phyloP scores from a whole-genome alignment of 1,139 yeast genomes.

The Nakaseomyces nivariensis region DNA sequence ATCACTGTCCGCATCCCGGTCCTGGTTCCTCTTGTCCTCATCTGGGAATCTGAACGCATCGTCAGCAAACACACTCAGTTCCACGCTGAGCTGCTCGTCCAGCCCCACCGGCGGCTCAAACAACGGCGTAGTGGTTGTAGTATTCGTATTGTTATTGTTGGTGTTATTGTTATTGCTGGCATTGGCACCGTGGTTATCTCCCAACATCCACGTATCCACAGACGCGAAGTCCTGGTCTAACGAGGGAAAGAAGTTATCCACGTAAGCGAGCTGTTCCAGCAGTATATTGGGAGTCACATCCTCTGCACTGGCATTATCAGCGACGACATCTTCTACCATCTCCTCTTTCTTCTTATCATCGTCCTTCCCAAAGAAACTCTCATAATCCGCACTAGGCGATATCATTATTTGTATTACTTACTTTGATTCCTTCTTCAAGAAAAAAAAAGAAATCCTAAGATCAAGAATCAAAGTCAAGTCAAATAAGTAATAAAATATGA shows the following conservation, averaged over 20 bases:
- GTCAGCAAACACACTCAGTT: constrained; percentile 71
- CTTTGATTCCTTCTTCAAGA: no score
- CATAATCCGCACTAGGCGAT: constrained; percentile 1
- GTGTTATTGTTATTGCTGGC: neutral
- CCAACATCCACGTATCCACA: constrained; percentile 19
- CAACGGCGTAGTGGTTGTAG: neutral
- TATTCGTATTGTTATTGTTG: neutral
- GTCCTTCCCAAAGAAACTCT: constrained; percentile 1
- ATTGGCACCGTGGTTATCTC: neutral
- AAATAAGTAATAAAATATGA: neutral
- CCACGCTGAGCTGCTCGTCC: constrained; percentile 62
- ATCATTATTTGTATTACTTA: neutral
- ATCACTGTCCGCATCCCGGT: neutral
- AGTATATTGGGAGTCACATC: constrained; percentile 50
- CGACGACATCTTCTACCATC: neutral
- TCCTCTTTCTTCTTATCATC: neutral
- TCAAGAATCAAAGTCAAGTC: neutral
- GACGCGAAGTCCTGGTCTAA: constrained; percentile 29
- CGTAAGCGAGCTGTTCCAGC: constrained; percentile 65
- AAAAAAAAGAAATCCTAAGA: neutral
- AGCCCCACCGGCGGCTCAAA: constrained; percentile 31
- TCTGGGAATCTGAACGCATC: constrained; percentile 70
- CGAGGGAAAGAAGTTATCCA: constrained; percentile 58
- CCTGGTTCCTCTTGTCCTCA: constrained; percentile 48
- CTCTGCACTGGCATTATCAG: neutral